These are phyloP conservation scores for Apiotrichum montevideense DNA, from an alignment of 1,284 basidiomycete species.

Conservation along the genomic window DNA sequence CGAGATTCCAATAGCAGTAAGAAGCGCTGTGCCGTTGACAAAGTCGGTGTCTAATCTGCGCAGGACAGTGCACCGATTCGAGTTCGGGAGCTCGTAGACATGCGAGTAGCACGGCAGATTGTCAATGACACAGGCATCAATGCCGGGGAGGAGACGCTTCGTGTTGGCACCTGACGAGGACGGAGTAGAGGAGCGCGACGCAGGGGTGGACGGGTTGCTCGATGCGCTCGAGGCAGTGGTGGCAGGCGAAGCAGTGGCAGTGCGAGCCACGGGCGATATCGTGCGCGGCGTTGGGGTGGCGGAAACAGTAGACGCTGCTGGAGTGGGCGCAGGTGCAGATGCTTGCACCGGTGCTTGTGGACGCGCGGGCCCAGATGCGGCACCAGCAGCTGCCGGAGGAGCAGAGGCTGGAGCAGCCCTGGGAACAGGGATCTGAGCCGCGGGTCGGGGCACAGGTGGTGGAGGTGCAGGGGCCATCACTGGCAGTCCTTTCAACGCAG, in stretches of 20 bases:
- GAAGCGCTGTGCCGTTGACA: slow-evolving; percentile 39
- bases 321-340: background rate
- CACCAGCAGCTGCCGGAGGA: background rate
- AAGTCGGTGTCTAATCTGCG: slow-evolving; percentile 42
- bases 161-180: slow-evolving; percentile 14
- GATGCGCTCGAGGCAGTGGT: slow-evolving; percentile 1
- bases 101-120: slow-evolving; percentile 42
- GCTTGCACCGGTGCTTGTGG: background rate
- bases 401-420: background rate
- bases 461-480: background rate
- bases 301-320: background rate
- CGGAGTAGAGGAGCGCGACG: slow-evolving; percentile 6
- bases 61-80: slow-evolving; percentile 26
- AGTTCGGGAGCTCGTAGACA: slow-evolving; percentile 20
- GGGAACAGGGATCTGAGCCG: no score
- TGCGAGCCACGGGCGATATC: slow-evolving; percentile 12
- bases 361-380: slow-evolving; percentile 4
- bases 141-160: slow-evolving; percentile 34
- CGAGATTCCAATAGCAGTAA: slow-evolving; percentile 32
- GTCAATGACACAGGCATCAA: slow-evolving; percentile 40
- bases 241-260: slow-evolving; percentile 9
- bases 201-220: slow-evolving; percentile 1
- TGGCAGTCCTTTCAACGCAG: no score
- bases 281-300: slow-evolving; percentile 5
- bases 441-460: background rate